Evolutionary conservation across 768 basidiomycete species (phyloP).

Genomic region (Amanita thiersii): DNA sequence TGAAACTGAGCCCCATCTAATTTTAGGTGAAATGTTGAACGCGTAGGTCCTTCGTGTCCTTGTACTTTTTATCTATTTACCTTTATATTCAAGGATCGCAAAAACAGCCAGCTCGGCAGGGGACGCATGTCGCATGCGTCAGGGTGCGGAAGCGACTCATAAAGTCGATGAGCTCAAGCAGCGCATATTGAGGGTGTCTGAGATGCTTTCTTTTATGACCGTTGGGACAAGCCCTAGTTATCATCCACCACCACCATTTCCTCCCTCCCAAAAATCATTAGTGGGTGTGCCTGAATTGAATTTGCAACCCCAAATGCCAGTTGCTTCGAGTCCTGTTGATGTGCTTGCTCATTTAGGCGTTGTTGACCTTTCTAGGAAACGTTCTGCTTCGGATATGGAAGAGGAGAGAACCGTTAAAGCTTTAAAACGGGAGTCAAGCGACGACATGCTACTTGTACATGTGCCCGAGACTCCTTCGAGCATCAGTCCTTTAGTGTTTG

Average conservation of each 20-base stretch:
- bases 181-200: conserved; percentile 43
- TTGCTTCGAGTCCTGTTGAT: conserved; percentile 16
- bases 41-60: conserved; percentile 32
- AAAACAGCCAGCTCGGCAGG: conserved; percentile 52
- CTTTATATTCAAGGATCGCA: conserved; percentile 39
- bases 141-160: conserved; percentile 36
- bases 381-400: conserved; percentile 34
- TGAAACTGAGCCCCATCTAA: conserved; percentile 16
- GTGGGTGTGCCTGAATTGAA: conserved; percentile 2
- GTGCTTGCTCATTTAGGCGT: conserved; percentile 17
- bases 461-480: conserved; percentile 8
- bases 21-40: conserved; percentile 38
- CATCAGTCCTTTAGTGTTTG: not conserved
- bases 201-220: conserved; percentile 41
- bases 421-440: conserved; percentile 40
- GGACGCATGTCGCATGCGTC: conserved; percentile 37
- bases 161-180: conserved; percentile 50
- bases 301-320: conserved; percentile 1
- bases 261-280: not conserved
- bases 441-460: conserved; percentile 24
- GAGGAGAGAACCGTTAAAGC: conserved; percentile 35
- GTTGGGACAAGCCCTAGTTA: conserved; percentile 14
- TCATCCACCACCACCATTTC: conserved; percentile 16
- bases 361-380: conserved; percentile 34
- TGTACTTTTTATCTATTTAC: conserved; percentile 9